These are phyloP conservation scores for Claviceps humidiphila DNA, from an alignment of 2,329 filamentous ascomycete genomes.

Conservation along the genomic window DNA sequence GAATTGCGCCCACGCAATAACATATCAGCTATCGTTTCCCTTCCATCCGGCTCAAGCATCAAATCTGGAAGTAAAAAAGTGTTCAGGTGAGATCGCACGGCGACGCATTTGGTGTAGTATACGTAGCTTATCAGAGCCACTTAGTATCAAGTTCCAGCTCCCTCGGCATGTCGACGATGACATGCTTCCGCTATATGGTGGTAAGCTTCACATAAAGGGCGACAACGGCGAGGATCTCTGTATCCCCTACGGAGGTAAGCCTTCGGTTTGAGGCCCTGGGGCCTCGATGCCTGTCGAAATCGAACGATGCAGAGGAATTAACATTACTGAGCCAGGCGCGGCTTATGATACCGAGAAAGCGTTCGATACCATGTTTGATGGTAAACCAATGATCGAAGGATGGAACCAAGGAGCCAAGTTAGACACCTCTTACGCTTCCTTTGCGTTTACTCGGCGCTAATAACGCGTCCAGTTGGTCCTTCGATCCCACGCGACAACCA, in stretches of 20 bases:
- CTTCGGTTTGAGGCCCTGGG: too few species aligned
- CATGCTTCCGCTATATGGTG: constrained; percentile 29
- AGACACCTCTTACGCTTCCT: neutral
- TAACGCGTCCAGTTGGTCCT: constrained; percentile 17
- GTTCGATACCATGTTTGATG: constrained; percentile 23
- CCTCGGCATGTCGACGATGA: constrained; percentile 18
- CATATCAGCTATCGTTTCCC: constrained; percentile 16
- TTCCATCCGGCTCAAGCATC: constrained; percentile 15
- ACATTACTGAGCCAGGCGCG: constrained; percentile 13
- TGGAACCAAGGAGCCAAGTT: constrained; percentile 9
- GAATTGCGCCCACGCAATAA: constrained; percentile 14
- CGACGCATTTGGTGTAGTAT: neutral
- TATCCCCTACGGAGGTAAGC: constrained; percentile 27
- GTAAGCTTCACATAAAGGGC: constrained; percentile 28
- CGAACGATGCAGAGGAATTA: neutral
- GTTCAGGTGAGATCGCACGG: constrained; percentile 13
- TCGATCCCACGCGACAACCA: constrained; percentile 14
- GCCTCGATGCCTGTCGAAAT: neutral
- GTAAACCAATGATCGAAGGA: constrained; percentile 11
- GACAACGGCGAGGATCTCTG: constrained; percentile 26
- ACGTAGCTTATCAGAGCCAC: too few species aligned
- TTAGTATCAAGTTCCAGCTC: constrained; percentile 17
- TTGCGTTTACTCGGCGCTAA: neutral
- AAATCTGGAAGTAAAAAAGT: constrained; percentile 16
- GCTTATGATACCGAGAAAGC: constrained; percentile 25